Evolutionary conservation across 2,329 filamentous ascomycete species (phyloP), one percentile per base, ranked within the genome.

Genomic region (Aspergillus flavus): DNA sequence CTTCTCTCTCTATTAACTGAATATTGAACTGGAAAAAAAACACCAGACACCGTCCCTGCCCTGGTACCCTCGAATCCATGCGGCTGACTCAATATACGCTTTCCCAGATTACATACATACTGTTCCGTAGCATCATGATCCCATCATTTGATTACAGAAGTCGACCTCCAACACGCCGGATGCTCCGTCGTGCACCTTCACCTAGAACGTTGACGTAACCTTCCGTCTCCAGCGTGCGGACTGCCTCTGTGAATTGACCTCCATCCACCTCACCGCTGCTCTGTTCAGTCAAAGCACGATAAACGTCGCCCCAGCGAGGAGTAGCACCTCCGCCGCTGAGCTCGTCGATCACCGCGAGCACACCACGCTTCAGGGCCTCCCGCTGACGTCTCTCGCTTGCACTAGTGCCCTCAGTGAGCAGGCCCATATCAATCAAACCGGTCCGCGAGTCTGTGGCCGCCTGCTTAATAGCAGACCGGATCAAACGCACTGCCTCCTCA

Each of bases 391-490:
- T 85, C 77, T 98, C 95, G n/a, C 89, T 89, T 0, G 93, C 89
- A 70, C 91, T 93, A 2, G 92, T 96, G n/a, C 95, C 95, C 75
- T 98, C 95, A 0, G 94, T 97, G 66, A 99, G 83, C 56, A 99
- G 83, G 61, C 91, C 91, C 95, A 99, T 98, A 76, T 99, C 95
- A 73, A 99, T 98, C 62, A 97, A 85, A 61, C 95, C 95, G 0
- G 90, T 92, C 71, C 96, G 86, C 0, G 92, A 83, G 76, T 99
- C 96, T 0, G 96, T 99, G n/a, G 95, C 95, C 0, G 94, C 92
- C 68, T 96, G 96, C 84, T 98, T 98, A 74, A 99, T 87, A 1
- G 96, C 95, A 0, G 89, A 91, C 73, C 94, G 93, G 79, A 99
- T 99, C 48, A 99, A 84, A 12, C 95, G 90, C 54, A 96, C 92